These are phyloP conservation scores for Neurospora sp. DNA, from an alignment of 495 filamentous ascomycete species.

Conservation along the genomic window DNA sequence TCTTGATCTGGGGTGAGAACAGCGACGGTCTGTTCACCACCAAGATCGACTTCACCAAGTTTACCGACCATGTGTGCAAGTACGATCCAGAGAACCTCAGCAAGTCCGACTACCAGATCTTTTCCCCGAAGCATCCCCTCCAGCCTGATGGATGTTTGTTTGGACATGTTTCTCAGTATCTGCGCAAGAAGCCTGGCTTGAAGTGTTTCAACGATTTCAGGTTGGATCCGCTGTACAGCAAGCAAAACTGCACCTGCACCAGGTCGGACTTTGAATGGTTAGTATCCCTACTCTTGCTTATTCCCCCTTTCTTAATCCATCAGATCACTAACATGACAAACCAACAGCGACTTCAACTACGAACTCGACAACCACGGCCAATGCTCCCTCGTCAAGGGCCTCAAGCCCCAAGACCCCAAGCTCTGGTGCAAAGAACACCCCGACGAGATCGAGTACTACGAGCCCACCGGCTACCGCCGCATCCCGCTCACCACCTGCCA, in stretches of 20 bases:
- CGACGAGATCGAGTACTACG: slow-evolving; percentile 59
- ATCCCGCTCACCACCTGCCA: slow-evolving; percentile 80
- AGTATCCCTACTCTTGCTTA: slow-evolving; percentile 16
- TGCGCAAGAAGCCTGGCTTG: slow-evolving; percentile 66
- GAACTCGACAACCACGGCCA: slow-evolving; percentile 63
- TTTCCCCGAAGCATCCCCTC: slow-evolving; percentile 70
- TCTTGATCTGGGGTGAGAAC: slow-evolving; percentile 74
- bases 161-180: slow-evolving; percentile 80
- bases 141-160: slow-evolving; percentile 77
- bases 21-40: slow-evolving; percentile 50
- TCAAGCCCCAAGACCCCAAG: slow-evolving; percentile 52
- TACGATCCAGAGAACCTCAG: slow-evolving; percentile 51
- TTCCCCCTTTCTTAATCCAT: neutral
- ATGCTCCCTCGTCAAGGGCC: slow-evolving; percentile 65
- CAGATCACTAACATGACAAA: neutral
- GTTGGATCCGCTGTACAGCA: slow-evolving; percentile 56
- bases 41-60: slow-evolving; percentile 78
- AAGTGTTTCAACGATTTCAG: slow-evolving; percentile 70
- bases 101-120: slow-evolving; percentile 67
- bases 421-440: slow-evolving; percentile 58
- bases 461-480: slow-evolving; percentile 80
- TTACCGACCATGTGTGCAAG: slow-evolving; percentile 59
- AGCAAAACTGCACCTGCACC: slow-evolving; percentile 69
- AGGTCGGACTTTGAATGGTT: slow-evolving; percentile 91
- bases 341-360: slow-evolving; percentile 82